These are phyloP conservation scores for Cyclospora cayetanensis DNA, from an alignment of 169 alveolate species.

Conservation along the genomic window DNA sequence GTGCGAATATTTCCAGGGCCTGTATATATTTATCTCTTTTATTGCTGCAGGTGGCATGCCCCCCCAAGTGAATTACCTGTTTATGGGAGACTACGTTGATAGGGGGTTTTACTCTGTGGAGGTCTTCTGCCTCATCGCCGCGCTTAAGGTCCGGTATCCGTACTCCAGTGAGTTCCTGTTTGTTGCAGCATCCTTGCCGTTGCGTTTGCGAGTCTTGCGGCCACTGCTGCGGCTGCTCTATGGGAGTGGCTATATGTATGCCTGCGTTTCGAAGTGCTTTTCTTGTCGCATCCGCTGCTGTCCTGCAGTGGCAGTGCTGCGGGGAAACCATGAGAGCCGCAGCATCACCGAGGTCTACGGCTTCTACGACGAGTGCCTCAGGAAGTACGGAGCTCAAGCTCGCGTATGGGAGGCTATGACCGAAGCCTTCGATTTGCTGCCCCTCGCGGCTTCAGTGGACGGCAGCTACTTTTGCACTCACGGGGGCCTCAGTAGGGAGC, in stretches of 20 bases:
- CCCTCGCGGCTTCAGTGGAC: slow-evolving; percentile 97
- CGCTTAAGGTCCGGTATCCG: slow-evolving; percentile 52
- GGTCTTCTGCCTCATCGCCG: slow-evolving; percentile 94
- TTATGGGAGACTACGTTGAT: slow-evolving; percentile 99
- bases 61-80: slow-evolving; percentile 96
- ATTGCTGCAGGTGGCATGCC: slow-evolving; percentile 73
- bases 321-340: slow-evolving; percentile 99
- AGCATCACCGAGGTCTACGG: slow-evolving; percentile 99
- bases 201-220: background rate
- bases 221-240: background rate
- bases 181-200: background rate
- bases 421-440: slow-evolving; percentile 97
- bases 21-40: background rate
- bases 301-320: slow-evolving; percentile 78
- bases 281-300: background rate
- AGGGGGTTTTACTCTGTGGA: slow-evolving; percentile 99
- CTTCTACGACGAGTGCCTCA: slow-evolving; percentile 99
- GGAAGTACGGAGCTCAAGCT: slow-evolving; percentile 95
- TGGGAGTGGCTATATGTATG: background rate
- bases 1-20: too few species aligned
- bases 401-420: slow-evolving; percentile 73
- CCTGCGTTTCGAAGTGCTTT: background rate
- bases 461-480: slow-evolving; percentile 96
- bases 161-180: background rate
- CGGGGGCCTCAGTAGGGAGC: slow-evolving; percentile 92